Base-by-base conservation (phyloP, 2,329 filamentous ascomycete genomes). In the Aureobasidium sp. region DNA sequence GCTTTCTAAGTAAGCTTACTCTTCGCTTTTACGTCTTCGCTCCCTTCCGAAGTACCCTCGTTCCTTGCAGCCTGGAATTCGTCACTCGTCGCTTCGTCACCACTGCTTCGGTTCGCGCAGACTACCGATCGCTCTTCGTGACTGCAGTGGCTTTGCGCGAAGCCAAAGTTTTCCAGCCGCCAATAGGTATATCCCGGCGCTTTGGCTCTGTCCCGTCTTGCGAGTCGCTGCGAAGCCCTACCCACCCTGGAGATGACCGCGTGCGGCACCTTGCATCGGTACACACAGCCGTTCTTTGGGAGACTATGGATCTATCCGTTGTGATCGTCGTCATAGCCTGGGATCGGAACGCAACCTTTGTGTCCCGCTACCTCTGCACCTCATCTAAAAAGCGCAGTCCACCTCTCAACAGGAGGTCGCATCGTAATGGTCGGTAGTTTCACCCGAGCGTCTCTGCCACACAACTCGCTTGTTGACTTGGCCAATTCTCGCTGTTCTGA, bases 271-370 rank as follows among this genome's bases (percentile, higher is more conserved):
- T 21, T 57, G 53, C 53, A 36, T 59, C 57, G 57, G 57, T 59
- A 49, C 57, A 42, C 30, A 15, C 44, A 50, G 45, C 45, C 57
- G 57, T 42, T 42, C 36, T 59, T 49, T 59, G 57, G 57, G 44
- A 49, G 57, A 34, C 57, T 59, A 59, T 59, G 57, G 57, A 59
- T 59, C 57, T 59, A 59, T 59, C 57, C 57, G 57, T 29, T 37
- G 36, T 59, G 57, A 59, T 59, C 57, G 45, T 49, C 57, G 36
- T 59, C 57, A 59, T 59, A 50, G 34, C 30, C 45, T 10, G 45
- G 45, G 29, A 59, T 27, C 57, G 45, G 15, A 39, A 59, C 30
- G n/a, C 42, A 42, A 27, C 34, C 47, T 32, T 39, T 57, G 54
- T 58, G 11, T 58, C 42, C 32, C 54, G 21, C 42, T 39, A 42